Evolutionary conservation across 805 yeast species (phyloP), one percentile per base, ranked within the genome.

Genomic region (Ogataea glucozyma): DNA sequence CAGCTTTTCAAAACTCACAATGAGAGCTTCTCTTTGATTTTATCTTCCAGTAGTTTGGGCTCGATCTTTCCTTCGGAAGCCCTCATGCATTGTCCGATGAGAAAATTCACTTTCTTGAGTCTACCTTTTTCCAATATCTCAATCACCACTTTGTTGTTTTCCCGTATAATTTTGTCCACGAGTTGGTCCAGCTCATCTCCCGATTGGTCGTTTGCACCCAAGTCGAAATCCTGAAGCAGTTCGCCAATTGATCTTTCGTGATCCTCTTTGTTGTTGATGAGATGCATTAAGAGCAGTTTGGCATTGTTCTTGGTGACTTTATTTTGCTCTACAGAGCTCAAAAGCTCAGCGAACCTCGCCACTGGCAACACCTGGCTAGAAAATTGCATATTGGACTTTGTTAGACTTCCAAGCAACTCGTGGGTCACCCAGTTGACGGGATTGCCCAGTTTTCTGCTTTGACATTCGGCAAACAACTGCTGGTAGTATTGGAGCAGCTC

Each of bases 41-140:
- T 43, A n/a, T 43, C 34, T 40, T 58, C 57, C 26, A 65, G 54
- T 14, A 44, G 43, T 19, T 48, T 44, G 9, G 65, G 58, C 38
- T 61, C 57, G 20, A 75, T 67, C 46, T 67, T 74, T 3, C 97
- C 97, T 51, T 81, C 85, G 2, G 88, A 77, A 42, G 73, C 67
- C 54, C 80, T 79, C 96, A 93, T 88, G 14, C 88, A 95, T 57
- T 78, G 78, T 1, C 97, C 98, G 3, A 93, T 74, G 43, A 93
- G 68, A 55, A 71, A 87, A 54, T 88, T 86, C n/a, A 91, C 54
- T 10, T 89, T 78, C 26, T 76, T 77, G 31, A 66, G 64, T 49
- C 77, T 79, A 41, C 81, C 81, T 2, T 89, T 90, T 0, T 65
- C 54, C 17, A 60, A 59, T 20, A 88, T 72, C 38, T 76, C 77